Evolutionary conservation across 2,329 filamentous ascomycete genomes (phyloP).

Genomic region (Alternaria rosae): DNA sequence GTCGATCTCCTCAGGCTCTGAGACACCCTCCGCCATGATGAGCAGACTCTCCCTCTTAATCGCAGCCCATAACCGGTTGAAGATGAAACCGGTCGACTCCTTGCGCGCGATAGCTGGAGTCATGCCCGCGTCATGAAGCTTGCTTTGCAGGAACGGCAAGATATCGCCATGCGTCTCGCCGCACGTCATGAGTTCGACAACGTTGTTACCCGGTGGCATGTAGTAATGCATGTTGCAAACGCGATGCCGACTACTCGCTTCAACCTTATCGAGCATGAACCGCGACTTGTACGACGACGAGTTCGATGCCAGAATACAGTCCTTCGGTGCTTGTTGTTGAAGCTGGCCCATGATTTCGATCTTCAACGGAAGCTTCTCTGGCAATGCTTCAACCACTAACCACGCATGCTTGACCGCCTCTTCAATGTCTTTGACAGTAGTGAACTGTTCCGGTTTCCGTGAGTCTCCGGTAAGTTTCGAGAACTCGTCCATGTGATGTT

Average conservation of each 20-base stretch:
- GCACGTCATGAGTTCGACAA: slow-evolving; percentile 64
- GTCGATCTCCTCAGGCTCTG: slow-evolving; percentile 60
- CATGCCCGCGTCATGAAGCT: slow-evolving; percentile 52
- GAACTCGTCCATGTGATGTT: slow-evolving; percentile 11
- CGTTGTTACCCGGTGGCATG: slow-evolving; percentile 54
- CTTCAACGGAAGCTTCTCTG: slow-evolving; percentile 60
- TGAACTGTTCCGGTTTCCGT: slow-evolving; percentile 4
- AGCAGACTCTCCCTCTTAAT: slow-evolving; percentile 61
- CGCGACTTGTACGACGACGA: slow-evolving; percentile 62
- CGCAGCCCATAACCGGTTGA: slow-evolving; percentile 65
- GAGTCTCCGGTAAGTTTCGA: background rate
- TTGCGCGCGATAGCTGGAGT: slow-evolving; percentile 54
- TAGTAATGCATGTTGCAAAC: slow-evolving; percentile 60
- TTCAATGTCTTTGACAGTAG: slow-evolving; percentile 46
- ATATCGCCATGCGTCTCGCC: slow-evolving; percentile 55
- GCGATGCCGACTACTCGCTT: slow-evolving; percentile 40
- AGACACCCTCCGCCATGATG: slow-evolving; percentile 61
- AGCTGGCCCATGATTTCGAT: slow-evolving; percentile 58
- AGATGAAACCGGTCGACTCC: slow-evolving; percentile 63
- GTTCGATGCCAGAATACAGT: slow-evolving; percentile 61
- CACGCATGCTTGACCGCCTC: slow-evolving; percentile 56
- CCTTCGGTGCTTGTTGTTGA: slow-evolving; percentile 52
- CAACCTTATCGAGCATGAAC: slow-evolving; percentile 57
- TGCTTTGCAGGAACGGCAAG: slow-evolving; percentile 56
- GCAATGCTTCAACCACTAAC: slow-evolving; percentile 64